These are phyloP conservation scores for Trametes villosa DNA, from an alignment of 768 basidiomycete species.

Conservation along the genomic window DNA sequence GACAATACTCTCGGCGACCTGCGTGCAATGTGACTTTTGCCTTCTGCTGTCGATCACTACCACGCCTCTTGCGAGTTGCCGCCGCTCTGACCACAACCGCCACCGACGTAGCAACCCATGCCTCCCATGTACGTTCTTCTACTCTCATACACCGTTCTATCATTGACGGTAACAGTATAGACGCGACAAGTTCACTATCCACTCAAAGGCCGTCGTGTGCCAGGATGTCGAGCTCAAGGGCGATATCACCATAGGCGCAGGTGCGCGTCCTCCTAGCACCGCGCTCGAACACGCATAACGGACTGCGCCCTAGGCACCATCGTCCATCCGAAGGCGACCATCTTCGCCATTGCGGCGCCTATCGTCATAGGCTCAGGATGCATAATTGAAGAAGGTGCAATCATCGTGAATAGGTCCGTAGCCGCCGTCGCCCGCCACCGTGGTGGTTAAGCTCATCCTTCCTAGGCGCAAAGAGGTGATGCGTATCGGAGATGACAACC, in stretches of 20 bases:
- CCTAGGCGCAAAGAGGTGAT: constrained; percentile 77
- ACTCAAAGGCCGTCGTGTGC: constrained; percentile 88
- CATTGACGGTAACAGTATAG: constrained; percentile 41
- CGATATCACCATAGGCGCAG: constrained; percentile 89
- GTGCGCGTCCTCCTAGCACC: constrained; percentile 37
- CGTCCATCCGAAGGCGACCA: constrained; percentile 92
- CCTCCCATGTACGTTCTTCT: constrained; percentile 22
- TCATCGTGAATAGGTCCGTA: constrained; percentile 83
- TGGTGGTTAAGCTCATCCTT: constrained; percentile 1
- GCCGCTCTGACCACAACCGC: constrained; percentile 5
- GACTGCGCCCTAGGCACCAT: constrained; percentile 62
- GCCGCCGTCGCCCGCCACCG: not conserved
- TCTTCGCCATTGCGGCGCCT: constrained; percentile 88
- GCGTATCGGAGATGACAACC: constrained; percentile 92
- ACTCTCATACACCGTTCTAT: not conserved
- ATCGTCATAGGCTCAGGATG: constrained; percentile 89
- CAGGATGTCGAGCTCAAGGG: constrained; percentile 95
- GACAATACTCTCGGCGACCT: not conserved
- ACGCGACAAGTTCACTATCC: constrained; percentile 88
- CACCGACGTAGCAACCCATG: constrained; percentile 14
- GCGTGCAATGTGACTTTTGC: constrained; percentile 1
- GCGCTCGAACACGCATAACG: not conserved
- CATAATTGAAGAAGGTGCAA: constrained; percentile 89
- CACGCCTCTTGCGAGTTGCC: not conserved
- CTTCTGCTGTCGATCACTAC: not conserved